Base-by-base conservation (phyloP, 2,329 filamentous ascomycete genomes). In the Gaeumannomyces sp. region DNA sequence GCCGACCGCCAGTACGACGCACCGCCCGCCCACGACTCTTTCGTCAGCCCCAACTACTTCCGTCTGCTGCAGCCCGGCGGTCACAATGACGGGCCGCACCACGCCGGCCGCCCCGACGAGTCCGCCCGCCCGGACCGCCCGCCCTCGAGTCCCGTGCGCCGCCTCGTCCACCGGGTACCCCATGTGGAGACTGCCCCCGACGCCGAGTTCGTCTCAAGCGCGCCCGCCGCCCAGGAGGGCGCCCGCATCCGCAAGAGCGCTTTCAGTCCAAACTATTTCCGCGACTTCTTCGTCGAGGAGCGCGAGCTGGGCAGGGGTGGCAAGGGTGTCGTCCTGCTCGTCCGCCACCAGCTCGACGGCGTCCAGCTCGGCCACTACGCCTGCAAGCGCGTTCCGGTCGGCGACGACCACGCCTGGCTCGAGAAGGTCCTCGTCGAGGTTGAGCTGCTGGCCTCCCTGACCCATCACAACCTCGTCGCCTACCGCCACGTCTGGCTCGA, bases 401-500 rank as follows among this genome's bases (percentile, higher is more conserved):
- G 95, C 19, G 90, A 99, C 72, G 92, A 98, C 71, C 94, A 97
- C 72, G 87, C 89, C 67, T 97, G 95, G 96, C 81, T 99, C 19
- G 92, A 97, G 76, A 98, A 97, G 77, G 84, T 98, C 2, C 81
- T 99, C 63, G 85, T 95, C 60, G 95, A 99, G 76, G 96, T 99
- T 2, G 93, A 97, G 76, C 81, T 98, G 29, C 84, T 99, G 29
- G 93, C 96, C 71, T 91, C 92, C 71, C 85, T 99, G 4, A 95
- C 92, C 0, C 95, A 99, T 73, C 91, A 93, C 65, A 99, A 99
- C 68, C 82, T 99, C 11, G 95, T 99, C 1, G 96, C 93, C 0
- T 99, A 99, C 75, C 89, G 94, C 8, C 95, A 98, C 77, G 95
- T 97, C 38, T 99, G 95, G 95, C 83, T 99, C 22, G 94, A 99